phyloP scores from a whole-genome alignment of 2,329 filamentous ascomycete genomes.

The Amauroascus niger region DNA sequence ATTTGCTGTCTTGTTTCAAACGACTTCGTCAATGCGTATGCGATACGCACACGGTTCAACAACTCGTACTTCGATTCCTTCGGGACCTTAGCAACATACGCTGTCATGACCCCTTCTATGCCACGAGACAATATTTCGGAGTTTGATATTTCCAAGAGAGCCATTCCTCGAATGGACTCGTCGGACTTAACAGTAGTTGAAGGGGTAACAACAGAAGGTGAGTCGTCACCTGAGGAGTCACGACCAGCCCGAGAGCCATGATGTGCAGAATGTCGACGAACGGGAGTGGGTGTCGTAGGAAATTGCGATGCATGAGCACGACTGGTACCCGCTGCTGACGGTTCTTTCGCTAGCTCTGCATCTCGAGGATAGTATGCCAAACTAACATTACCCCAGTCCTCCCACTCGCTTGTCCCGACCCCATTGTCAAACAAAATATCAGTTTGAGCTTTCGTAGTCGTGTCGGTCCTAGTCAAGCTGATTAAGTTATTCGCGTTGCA shows the following conservation, averaged over 20 bases:
- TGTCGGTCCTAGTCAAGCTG: conserved; percentile 56
- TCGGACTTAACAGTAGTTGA: conserved; percentile 31
- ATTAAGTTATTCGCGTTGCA: conserved; percentile 79
- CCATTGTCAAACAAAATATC: conserved; percentile 25
- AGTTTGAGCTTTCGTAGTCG: conserved; percentile 25
- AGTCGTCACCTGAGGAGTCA: conserved; percentile 37
- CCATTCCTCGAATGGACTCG: conserved; percentile 35
- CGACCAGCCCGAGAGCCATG: conserved; percentile 45
- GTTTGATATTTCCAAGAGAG: conserved; percentile 55
- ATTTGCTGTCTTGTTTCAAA: conserved; percentile 61
- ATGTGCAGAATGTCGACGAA: conserved; percentile 55
- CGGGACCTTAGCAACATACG: conserved; percentile 54
- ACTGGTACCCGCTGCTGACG: conserved; percentile 24
- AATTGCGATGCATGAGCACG: conserved; percentile 35
- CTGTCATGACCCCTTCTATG: conserved; percentile 32
- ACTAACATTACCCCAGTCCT: conserved; percentile 70
- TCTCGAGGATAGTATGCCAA: conserved; percentile 62
- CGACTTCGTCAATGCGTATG: conserved; percentile 65
- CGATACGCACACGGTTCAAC: conserved; percentile 69
- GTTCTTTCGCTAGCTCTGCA: conserved; percentile 26
- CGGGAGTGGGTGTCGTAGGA: conserved; percentile 64
- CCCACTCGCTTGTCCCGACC: conserved; percentile 45
- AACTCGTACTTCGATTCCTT: conserved; percentile 69
- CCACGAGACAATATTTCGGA: conserved; percentile 35
- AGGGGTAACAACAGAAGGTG: conserved; percentile 42